phyloP scores from a whole-genome alignment of 2,329 filamentous ascomycete genomes.

The Pseudophaeomoniella oleicola region DNA sequence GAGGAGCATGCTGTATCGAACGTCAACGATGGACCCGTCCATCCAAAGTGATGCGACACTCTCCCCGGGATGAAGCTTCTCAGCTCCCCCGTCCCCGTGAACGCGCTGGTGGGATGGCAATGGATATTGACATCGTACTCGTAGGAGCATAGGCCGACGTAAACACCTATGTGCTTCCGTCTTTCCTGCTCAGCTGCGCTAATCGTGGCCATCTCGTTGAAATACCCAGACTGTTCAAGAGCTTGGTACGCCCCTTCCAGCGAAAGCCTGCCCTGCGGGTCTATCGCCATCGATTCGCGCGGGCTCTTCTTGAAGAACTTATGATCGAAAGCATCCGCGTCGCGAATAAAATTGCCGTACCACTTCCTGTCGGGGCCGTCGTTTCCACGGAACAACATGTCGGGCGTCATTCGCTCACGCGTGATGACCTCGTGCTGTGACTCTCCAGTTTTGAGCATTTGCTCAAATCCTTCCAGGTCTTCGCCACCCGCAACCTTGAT shows the following conservation, averaged over 20 bases:
- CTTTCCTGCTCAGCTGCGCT: constrained; percentile 30
- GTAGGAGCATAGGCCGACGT: constrained; percentile 34
- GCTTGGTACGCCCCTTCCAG: constrained; percentile 64
- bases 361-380: constrained; percentile 16
- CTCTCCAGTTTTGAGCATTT: constrained; percentile 17
- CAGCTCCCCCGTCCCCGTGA: constrained; percentile 12
- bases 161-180: constrained; percentile 48
- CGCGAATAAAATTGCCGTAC: constrained; percentile 23
- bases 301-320: constrained; percentile 25
- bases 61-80: constrained; percentile 19
- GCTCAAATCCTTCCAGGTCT: constrained; percentile 20
- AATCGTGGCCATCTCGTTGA: constrained; percentile 49
- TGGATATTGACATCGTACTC: constrained; percentile 13
- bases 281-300: constrained; percentile 31
- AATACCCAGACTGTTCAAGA: constrained; percentile 57
- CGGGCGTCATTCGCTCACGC: constrained; percentile 18
- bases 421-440: constrained; percentile 17
- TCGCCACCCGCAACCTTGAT: constrained; percentile 11
- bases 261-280: constrained; percentile 34
- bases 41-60: constrained; percentile 63
- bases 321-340: constrained; percentile 23
- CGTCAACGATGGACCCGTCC: constrained; percentile 55
- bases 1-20: constrained; percentile 66
- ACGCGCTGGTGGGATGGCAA: constrained; percentile 12
- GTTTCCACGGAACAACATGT: constrained; percentile 17